Conservation (phyloP, 2,329 filamentous ascomycete genomes). For the Teratosphaeria pseudoeucalypti region DNA sequence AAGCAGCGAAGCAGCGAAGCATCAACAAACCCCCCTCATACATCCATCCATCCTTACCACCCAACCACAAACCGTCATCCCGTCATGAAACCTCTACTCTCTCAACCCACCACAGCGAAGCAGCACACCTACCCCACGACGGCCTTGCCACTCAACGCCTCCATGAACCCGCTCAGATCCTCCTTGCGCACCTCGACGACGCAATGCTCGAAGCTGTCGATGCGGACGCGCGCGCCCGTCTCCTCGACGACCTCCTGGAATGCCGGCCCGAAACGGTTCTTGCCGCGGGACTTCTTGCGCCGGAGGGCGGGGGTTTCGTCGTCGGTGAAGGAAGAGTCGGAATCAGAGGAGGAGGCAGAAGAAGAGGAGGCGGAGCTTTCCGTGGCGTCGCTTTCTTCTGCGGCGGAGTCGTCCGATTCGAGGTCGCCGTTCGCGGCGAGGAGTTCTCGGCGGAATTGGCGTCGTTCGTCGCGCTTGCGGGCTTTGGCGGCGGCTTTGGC, state of each 20-base stretch:
- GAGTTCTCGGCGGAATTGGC: conserved; percentile 46
- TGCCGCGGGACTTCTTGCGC: conserved; percentile 47
- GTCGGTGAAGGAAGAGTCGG: neutral
- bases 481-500: conserved; percentile 36
- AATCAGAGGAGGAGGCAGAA: neutral
- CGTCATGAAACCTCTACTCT: neutral
- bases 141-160: conserved; percentile 82
- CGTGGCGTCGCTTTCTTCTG: conserved; percentile 28
- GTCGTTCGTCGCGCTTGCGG: conserved; percentile 27
- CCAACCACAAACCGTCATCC: no score
- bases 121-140: conserved; percentile 40
- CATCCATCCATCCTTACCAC: no score
- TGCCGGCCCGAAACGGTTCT: conserved; percentile 82
- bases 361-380: conserved; percentile 30
- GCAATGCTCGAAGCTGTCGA: conserved; percentile 95
- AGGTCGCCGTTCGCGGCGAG: conserved; percentile 43
- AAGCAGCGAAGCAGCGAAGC: no score
- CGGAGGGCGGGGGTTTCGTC: conserved; percentile 28
- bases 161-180: conserved; percentile 80
- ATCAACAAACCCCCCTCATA: no score
- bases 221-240: conserved; percentile 78
- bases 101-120: neutral
- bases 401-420: conserved; percentile 33
- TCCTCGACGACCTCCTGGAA: conserved; percentile 92
- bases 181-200: conserved; percentile 98